Conservation (phyloP, 768 basidiomycete genomes). For the Tylopilus felleus region DNA sequence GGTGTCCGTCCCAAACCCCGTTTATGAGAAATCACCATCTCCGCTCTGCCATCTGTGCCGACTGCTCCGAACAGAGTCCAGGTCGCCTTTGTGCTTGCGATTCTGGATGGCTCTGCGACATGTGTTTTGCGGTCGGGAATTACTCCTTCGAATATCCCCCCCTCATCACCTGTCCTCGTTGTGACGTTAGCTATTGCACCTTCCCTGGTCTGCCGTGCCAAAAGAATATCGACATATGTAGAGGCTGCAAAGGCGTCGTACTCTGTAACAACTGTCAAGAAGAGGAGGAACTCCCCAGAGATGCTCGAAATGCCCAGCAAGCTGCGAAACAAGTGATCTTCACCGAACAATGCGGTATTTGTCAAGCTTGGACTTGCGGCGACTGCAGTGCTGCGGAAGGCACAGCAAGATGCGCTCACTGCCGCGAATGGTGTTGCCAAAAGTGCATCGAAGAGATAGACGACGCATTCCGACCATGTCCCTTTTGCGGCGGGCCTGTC, state of each 20-base stretch:
- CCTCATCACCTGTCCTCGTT: slow-evolving; percentile 15
- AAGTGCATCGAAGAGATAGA: neutral
- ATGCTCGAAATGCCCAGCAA: neutral
- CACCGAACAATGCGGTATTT: neutral
- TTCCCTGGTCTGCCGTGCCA: rapidly evolving
- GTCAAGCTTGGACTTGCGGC: slow-evolving; percentile 6
- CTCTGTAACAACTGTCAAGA: slow-evolving; percentile 12
- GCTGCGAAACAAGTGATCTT: neutral
- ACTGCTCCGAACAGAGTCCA: neutral
- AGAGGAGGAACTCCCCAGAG: slow-evolving; percentile 6
- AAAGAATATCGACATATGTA: neutral
- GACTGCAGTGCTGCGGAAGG: neutral
- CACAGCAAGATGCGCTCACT: neutral
- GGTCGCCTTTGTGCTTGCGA: slow-evolving; percentile 3
- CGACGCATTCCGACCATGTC: neutral
- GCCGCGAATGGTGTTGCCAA: slow-evolving; percentile 3
- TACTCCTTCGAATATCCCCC: neutral
- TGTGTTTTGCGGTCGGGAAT: neutral
- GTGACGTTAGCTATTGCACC: slow-evolving; percentile 9
- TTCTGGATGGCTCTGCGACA: neutral
- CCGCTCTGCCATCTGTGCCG: slow-evolving; percentile 1
- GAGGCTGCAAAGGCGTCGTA: slow-evolving; percentile 4
- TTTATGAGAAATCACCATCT: neutral
- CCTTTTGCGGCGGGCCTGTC: neutral
- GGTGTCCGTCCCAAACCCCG: slow-evolving; percentile 10